Percentiles rank a stretch among this genome's conserved stretches.
These are phyloP conservation scores for Golubevia sp. DNA, from an alignment of 1,284 basidiomycete genomes.

Conservation along the genomic window DNA sequence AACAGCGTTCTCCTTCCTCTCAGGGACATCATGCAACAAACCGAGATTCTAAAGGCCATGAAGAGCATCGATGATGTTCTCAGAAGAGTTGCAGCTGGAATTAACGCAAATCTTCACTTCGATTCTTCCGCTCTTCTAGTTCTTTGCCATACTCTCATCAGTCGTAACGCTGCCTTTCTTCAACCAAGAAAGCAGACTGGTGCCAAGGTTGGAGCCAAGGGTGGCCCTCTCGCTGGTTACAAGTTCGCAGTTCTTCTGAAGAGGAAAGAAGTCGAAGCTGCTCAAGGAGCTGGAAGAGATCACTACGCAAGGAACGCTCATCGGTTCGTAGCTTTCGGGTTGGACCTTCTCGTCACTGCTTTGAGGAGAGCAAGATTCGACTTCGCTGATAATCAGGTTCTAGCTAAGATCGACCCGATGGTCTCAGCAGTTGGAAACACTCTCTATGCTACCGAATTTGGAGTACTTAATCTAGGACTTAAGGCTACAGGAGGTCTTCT, in stretches of 20 bases:
- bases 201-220: neutral
- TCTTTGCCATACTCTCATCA: slow-evolving; percentile 87
- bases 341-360: slow-evolving; percentile 88
- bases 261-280: slow-evolving; percentile 42
- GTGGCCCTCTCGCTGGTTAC: slow-evolving; percentile 18
- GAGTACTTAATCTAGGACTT: slow-evolving; percentile 79
- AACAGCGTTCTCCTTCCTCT: slow-evolving; percentile 79
- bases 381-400: slow-evolving; percentile 73
- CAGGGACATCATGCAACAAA: slow-evolving; percentile 83
- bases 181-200: neutral
- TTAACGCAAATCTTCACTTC: slow-evolving; percentile 81
- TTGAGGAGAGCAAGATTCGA: slow-evolving; percentile 84
- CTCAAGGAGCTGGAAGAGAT: slow-evolving; percentile 44
- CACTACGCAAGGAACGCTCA: slow-evolving; percentile 66
- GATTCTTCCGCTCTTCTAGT: slow-evolving; percentile 75
- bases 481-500: slow-evolving; percentile 81
- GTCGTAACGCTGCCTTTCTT: slow-evolving; percentile 80
- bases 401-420: slow-evolving; percentile 83
- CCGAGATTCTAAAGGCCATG: slow-evolving; percentile 80
- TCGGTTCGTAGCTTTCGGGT: slow-evolving; percentile 88
- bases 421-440: slow-evolving; percentile 88
- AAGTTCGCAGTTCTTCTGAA: slow-evolving; percentile 33
- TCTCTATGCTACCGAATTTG: slow-evolving; percentile 80
- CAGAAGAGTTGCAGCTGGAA: slow-evolving; percentile 77
- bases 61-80: slow-evolving; percentile 85